These are phyloP conservation scores for Phlyctochytrium planicorne DNA, from an alignment of 192 early-diverging fungal species.

Conservation along the genomic window DNA sequence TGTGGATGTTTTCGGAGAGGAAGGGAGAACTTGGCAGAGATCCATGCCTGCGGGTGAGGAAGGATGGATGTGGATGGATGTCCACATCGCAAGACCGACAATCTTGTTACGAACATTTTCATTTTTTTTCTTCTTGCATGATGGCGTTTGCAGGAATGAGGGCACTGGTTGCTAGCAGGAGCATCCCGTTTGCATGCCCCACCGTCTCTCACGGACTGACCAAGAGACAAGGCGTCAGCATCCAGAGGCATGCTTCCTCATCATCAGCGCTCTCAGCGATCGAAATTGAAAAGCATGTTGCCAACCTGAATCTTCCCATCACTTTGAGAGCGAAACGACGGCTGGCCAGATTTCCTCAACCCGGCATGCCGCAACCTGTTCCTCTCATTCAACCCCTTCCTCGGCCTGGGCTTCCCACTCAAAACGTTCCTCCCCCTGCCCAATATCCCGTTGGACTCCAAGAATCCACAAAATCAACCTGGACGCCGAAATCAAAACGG, in stretches of 20 bases:
- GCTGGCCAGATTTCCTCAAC: slow-evolving; percentile 11
- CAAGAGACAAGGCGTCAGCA: no score
- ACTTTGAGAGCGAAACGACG: neutral
- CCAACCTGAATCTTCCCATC: neutral
- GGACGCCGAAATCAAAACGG: slow-evolving; percentile 27
- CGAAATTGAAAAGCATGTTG: neutral
- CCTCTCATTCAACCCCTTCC: slow-evolving; percentile 1
- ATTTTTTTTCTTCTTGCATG: neutral
- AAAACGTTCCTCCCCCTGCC: slow-evolving; percentile 8
- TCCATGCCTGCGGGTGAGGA: no score
- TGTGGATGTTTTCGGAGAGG: no score
- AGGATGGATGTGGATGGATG: no score
- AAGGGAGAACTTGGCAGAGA: no score
- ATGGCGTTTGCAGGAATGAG: neutral
- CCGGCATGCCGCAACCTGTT: slow-evolving; percentile 3
- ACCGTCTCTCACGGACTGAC: no score
- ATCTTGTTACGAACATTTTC: neutral
- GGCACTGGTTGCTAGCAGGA: no score
- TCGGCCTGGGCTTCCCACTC: slow-evolving; percentile 4
- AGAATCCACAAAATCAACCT: neutral
- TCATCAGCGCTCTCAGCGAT: neutral
- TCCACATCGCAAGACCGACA: no score
- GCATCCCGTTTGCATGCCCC: no score
- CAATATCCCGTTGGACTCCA: neutral
- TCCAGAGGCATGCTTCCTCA: no score